Conservation (phyloP, 306 rosid genomes). For the Sicyos edulis region DNA sequence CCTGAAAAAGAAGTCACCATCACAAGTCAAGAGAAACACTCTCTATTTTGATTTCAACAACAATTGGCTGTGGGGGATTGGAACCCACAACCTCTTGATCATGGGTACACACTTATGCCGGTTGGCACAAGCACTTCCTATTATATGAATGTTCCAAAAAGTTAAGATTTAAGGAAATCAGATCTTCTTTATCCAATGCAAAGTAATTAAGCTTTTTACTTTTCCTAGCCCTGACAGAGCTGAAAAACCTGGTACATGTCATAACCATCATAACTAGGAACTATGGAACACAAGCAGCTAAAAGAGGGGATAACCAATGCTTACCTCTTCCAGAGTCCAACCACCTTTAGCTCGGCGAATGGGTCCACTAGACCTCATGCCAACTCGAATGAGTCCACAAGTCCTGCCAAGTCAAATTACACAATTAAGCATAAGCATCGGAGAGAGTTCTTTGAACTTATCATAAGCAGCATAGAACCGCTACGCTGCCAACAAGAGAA, state of each 20-base stretch:
- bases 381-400: no score
- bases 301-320: not conserved
- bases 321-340: conserved; percentile 94
- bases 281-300: not conserved
- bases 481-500: no score
- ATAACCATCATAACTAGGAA: not conserved
- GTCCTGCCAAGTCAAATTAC: conserved; percentile 40
- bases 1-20: conserved; percentile 45
- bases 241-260: not conserved
- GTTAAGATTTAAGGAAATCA: not conserved
- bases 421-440: conserved; percentile 17
- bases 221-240: no score
- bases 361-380: conserved; percentile 69
- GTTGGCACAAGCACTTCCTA: no score
- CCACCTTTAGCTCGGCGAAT: conserved; percentile 98
- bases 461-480: not conserved
- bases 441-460: not conserved
- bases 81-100: no score
- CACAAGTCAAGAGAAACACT: conserved; percentile 12
- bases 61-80: no score
- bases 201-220: no score
- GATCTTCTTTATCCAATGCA: no score
- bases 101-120: no score
- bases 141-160: not conserved
- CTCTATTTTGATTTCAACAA: not conserved